Evolutionary conservation across 78 protist genomes (phyloP).

Genomic region (Polysphondylium violaceum): DNA sequence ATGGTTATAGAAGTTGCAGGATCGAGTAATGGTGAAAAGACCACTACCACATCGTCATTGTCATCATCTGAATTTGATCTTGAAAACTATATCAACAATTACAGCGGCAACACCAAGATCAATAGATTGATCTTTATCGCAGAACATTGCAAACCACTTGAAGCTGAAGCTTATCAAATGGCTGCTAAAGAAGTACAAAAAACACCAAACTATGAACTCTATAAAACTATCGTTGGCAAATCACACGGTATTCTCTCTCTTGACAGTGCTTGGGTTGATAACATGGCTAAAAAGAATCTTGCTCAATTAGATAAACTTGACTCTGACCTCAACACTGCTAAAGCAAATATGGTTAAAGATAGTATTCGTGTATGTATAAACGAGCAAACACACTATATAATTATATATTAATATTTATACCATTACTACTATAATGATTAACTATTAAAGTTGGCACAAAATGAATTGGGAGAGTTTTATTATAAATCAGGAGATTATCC

Average conservation of each 20-base stretch:
- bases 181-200: slow-evolving; percentile 52
- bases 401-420: neutral
- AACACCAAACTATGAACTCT: slow-evolving; percentile 41
- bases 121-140: slow-evolving; percentile 66
- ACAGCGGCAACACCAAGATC: slow-evolving; percentile 75
- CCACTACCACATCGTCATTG: too few species aligned
- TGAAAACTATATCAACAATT: slow-evolving; percentile 68
- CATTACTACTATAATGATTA: neutral
- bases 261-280: slow-evolving; percentile 69
- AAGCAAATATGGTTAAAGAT: slow-evolving; percentile 86
- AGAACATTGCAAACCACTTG: slow-evolving; percentile 26
- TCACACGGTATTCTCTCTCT: neutral
- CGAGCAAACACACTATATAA: neutral
- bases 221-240: neutral
- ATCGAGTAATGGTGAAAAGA: too few species aligned
- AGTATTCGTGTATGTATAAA: slow-evolving; percentile 69
- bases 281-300: slow-evolving; percentile 14
- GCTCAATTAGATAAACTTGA: slow-evolving; percentile 72
- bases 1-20: too few species aligned
- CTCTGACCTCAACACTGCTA: slow-evolving; percentile 75
- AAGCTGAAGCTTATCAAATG: slow-evolving; percentile 38
- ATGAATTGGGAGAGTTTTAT: slow-evolving; percentile 89
- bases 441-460: slow-evolving; percentile 78
- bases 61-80: slow-evolving; percentile 68
- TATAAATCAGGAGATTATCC: slow-evolving; percentile 83